Percentiles rank a stretch among this genome's conserved stretches.
phyloP scores from a whole-genome alignment of 169 alveolate species.

The Plasmodium gallinaceum region DNA sequence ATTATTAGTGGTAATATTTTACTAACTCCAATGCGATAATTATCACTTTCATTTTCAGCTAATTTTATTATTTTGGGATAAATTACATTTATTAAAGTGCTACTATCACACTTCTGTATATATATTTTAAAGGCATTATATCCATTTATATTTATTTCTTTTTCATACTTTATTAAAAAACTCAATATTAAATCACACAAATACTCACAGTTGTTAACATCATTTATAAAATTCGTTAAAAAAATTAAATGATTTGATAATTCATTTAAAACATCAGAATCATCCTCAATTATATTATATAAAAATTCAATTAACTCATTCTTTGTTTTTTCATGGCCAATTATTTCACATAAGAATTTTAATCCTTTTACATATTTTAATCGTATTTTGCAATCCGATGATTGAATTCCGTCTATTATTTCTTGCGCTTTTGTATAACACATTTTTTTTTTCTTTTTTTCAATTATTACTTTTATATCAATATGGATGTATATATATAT shows the following conservation, averaged over 20 bases:
- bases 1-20: constrained; percentile 54
- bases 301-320: constrained; percentile 68
- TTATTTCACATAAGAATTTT: constrained; percentile 53
- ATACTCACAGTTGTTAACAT: constrained; percentile 34
- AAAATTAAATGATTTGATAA: constrained; percentile 60
- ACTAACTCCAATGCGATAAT: constrained; percentile 74
- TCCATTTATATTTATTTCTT: constrained; percentile 52
- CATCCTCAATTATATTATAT: constrained; percentile 68
- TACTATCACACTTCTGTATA: constrained; percentile 41
- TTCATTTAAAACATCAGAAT: constrained; percentile 57
- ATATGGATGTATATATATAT: not conserved
- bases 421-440: constrained; percentile 47
- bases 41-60: constrained; percentile 70
- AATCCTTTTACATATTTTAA: constrained; percentile 44
- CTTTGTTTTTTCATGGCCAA: constrained; percentile 59
- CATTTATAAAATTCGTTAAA: constrained; percentile 40
- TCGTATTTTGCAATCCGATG: constrained; percentile 51
- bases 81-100: constrained; percentile 32
- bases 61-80: constrained; percentile 42
- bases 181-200: constrained; percentile 54
- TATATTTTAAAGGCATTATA: constrained; percentile 65
- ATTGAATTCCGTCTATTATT: constrained; percentile 67
- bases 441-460: constrained; percentile 1
- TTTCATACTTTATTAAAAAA: constrained; percentile 67
- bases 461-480: too few species aligned